A percentile compares a stretch with the other conserved stretches of the same genome.
Evolutionary conservation across 2,329 filamentous ascomycete species (phyloP).

Genomic region (Hortaea werneckii): DNA sequence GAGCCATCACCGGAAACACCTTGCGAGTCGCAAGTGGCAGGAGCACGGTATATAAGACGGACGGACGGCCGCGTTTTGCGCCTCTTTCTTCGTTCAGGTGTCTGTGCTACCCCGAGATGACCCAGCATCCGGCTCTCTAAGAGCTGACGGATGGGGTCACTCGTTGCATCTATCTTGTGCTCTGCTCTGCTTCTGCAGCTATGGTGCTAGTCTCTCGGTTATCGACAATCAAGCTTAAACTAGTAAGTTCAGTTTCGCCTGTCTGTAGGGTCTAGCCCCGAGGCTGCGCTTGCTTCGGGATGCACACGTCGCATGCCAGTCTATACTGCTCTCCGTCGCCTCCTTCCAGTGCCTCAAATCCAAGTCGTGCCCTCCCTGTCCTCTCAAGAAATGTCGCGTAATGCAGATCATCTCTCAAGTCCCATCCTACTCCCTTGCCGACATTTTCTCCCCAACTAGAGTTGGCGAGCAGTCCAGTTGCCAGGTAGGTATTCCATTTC

Average conservation of each 20-base stretch:
- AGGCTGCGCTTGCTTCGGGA: constrained; percentile 1
- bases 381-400: too few relatives aligned
- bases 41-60: background rate
- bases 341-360: background rate
- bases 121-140: constrained; percentile 1
- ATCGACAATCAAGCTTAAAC: constrained; percentile 9
- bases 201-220: constrained; percentile 10
- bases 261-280: background rate
- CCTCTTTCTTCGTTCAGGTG: constrained; percentile 3
- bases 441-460: too few relatives aligned
- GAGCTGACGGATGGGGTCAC: constrained; percentile 3
- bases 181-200: constrained; percentile 11
- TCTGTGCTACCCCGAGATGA: constrained; percentile 3
- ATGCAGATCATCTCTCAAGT: too few relatives aligned
- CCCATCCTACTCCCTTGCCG: too few relatives aligned
- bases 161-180: constrained; percentile 7
- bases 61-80: background rate
- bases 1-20: background rate
- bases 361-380: too few relatives aligned
- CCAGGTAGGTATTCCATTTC: too few relatives aligned
- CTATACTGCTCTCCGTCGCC: background rate
- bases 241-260: constrained; percentile 1
- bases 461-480: too few relatives aligned
- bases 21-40: background rate
- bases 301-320: background rate